These are phyloP conservation scores for Dactylellina parvicollis DNA, from an alignment of 2,329 filamentous ascomycete genomes.

Conservation along the genomic window DNA sequence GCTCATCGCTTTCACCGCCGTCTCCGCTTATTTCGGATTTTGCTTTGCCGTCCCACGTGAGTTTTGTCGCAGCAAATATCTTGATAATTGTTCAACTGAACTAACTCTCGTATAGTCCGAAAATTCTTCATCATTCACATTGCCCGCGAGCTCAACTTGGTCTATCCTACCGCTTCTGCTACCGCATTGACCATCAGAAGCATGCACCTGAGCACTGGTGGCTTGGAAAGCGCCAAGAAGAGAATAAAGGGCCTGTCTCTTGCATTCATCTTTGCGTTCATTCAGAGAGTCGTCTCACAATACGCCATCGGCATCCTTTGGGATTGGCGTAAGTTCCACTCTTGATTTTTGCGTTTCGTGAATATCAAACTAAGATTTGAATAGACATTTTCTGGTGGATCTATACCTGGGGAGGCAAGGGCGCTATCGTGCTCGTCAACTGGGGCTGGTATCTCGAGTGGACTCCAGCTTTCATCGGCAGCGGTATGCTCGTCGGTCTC, in stretches of 20 bases:
- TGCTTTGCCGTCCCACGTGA: constrained; percentile 69
- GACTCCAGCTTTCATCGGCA: constrained; percentile 71
- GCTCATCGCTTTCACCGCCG: constrained; percentile 70
- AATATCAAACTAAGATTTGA: constrained; percentile 43
- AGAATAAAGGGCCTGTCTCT: constrained; percentile 69
- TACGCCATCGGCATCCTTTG: constrained; percentile 71
- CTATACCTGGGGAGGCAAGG: constrained; percentile 67
- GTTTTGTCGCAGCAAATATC: constrained; percentile 45
- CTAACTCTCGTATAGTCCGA: constrained; percentile 62
- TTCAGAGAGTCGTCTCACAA: constrained; percentile 68
- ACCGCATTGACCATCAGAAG: constrained; percentile 71
- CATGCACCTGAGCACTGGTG: constrained; percentile 68
- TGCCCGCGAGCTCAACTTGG: constrained; percentile 69
- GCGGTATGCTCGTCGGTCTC: constrained; percentile 69
- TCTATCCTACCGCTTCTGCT: constrained; percentile 71
- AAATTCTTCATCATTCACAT: constrained; percentile 76
- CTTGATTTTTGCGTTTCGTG: constrained; percentile 57
- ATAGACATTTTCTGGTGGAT: constrained; percentile 63
- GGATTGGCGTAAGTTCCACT: constrained; percentile 64
- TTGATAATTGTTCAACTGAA: constrained; percentile 16
- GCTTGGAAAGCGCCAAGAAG: constrained; percentile 64
- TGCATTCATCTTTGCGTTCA: constrained; percentile 66
- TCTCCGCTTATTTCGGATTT: constrained; percentile 72
- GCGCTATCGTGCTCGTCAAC: constrained; percentile 67
- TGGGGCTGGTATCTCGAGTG: constrained; percentile 72